Base-by-base conservation (phyloP, 1,139 yeast species). In the Kodamaea derodonti region DNA sequence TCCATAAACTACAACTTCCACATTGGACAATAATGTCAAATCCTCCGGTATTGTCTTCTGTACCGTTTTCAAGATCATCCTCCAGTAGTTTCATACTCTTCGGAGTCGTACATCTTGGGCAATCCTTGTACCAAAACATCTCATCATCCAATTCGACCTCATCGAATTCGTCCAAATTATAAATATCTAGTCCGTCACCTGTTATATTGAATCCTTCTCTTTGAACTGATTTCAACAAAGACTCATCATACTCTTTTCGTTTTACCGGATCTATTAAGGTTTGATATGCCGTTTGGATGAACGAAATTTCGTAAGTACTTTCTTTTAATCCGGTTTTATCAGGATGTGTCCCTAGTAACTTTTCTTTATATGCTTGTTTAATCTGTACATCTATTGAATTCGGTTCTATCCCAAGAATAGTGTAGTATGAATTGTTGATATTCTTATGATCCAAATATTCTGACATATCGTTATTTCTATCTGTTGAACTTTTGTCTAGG, bases 1-100 rank as follows among this genome's bases (percentile, higher is more conserved):
- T 60, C 95, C 96, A 88, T 18, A 87, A 57, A 54, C 95, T 84
- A 52, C 97, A 88, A 25, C 85, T 80, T 10, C 63, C 56, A 52
- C 97, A 88, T 49, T 88, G 95, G 0, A 85, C 78, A 7, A 84
- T 68, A 3, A 88, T 71, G 42, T 82, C 84, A 41, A 64, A 80
- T 7, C 82, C 82, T 12, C 80, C 83, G 11, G 60, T 58, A 2
- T 75, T 76, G 37, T 71, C 78, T 1, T 49, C 47, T 0, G 73
- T 66, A 2, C 80, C 81, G 2, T 64, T 54, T 9, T 63, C 78
- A 33, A 88, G 62, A 38, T 83, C 84, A 1, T 59, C 52, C 43
- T 86, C 96, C 0, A 68, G 64, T 3, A 88, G 56, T 14, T 51
- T 53, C 38, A 86, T 80, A 0, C 90, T 79, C 3, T 65, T 60